Evolutionary conservation across 1,139 yeast species (phyloP), one percentile per base, ranked within the genome.

Genomic region (Meyerozyma elateridarum): DNA sequence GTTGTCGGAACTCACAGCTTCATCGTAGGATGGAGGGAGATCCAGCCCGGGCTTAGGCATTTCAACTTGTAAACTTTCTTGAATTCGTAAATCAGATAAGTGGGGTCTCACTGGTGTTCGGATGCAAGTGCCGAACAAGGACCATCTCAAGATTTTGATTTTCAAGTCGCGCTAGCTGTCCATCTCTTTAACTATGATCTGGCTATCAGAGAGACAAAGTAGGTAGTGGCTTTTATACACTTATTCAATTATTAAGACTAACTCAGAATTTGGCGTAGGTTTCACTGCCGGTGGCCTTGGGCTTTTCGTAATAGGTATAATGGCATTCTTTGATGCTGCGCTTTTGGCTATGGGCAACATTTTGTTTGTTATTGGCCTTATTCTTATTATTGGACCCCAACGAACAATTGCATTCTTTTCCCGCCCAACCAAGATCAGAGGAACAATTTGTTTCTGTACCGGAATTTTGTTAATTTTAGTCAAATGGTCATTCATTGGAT

Each of bases 241-340:
- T 13, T 20, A 15, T 15, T 40, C 34, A 36, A 32, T 4, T 40
- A 48, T 58, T 58, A 55, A 47, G 55, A 31, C 25, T 22, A 28
- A 30, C 19, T 6, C 44, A 85, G 95, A 88, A 59, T 81, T 81
- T 50, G 98, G 98, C 19, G 96, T 87, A 17, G 96, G 88, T 7
- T 84, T 89, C 67, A 85, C 96, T 9, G 89, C 95, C 16, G 85
- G 84, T 17, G 96, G 91, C 38, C 73, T 82, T 36, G 56, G 85
- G 29, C 82, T 87, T 54, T 84, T 91, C 56, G 54, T 85, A 6
- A 65, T 89, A 22, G 98, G 98, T 8, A 72, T 91, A 27, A 52
- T 88, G 52, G 76, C 96, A 17, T 79, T 91, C 42, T 91, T 91
- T 52, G 97, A 91, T 54, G 72, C 95, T 7, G 93, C 94, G 1